Evolutionary conservation across 768 basidiomycete species (phyloP), one percentile per base, ranked within the genome.

Genomic region (Suillus ampliporus): DNA sequence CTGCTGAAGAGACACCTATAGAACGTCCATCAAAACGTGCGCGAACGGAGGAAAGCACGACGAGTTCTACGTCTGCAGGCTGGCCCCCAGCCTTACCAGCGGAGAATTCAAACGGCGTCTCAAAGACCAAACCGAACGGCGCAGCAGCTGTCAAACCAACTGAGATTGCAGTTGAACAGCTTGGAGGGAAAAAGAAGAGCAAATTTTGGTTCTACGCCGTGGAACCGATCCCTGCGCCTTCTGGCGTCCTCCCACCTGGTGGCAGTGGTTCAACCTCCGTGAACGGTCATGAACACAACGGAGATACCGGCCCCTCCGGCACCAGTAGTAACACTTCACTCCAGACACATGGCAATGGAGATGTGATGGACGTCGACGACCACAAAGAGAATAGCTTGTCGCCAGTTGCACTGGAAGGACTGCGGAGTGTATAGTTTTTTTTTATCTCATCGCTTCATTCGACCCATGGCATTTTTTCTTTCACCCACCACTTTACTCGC

Each of bases 181-280:
- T 92, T 26, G 86, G 85, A 38, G 91, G 92, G 64, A 92, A 89
- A 79, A 94, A 91, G 79, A 88, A 84, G 74, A 94, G 92, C 71
- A 93, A 90, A 70, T 94, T 88, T 73, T 93, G 92, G 92, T 89
- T 90, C 48, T 95, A 95, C 66, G 92, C 92, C 21, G 90, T 94
- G 28, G 92, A 94, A 68, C 89, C 91, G 1, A 69, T 84, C 48
- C 74, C 83, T 9, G 79, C 76, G 28, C 65, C 77, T 14, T 19
- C 67, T 40, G 62, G 50, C 28, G 56, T 56, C 35, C 56, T n/a
- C 70, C 69, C 66, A 60, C 67, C 68, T 54, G 68, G 57, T 26
- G 53, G 62, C 62, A 66, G 65, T 54, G 56, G 65, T 57, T 63
- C 65, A 57, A 50, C 62, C 52, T 41, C 46, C 6, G 51, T 67